phyloP scores from a whole-genome alignment of 176 grass and related monocot species.

The Guadua angustifolia region DNA sequence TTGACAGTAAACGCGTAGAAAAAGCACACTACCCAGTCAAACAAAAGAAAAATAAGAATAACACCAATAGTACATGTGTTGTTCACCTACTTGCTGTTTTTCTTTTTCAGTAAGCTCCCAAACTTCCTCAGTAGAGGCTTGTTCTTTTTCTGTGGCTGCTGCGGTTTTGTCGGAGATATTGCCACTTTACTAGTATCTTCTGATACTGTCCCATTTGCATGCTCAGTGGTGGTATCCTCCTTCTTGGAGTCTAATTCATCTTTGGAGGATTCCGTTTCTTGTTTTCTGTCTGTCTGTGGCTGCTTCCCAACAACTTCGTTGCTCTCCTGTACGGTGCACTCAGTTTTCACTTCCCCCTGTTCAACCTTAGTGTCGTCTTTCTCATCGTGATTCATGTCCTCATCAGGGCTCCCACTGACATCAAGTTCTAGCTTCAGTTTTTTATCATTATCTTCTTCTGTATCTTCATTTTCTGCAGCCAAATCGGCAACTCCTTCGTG shows the following conservation, averaged over 20 bases:
- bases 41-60: slow-evolving; percentile 51
- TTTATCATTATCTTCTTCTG: slow-evolving; percentile 29
- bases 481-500: slow-evolving; percentile 40
- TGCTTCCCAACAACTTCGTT: slow-evolving; percentile 51
- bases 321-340: slow-evolving; percentile 34
- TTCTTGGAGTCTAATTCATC: slow-evolving; percentile 64
- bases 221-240: slow-evolving; percentile 53
- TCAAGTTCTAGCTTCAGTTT: slow-evolving; percentile 40
- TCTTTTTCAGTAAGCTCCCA: slow-evolving; percentile 90
- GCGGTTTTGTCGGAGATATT: slow-evolving; percentile 55
- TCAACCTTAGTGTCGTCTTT: slow-evolving; percentile 45
- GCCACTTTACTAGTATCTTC: slow-evolving; percentile 55
- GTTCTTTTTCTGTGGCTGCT: slow-evolving; percentile 77
- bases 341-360: slow-evolving; percentile 39
- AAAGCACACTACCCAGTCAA: slow-evolving; percentile 62
- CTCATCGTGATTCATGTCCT: slow-evolving; percentile 41
- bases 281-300: slow-evolving; percentile 43
- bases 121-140: slow-evolving; percentile 86
- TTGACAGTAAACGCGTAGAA: slow-evolving; percentile 49
- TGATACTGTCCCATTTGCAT: slow-evolving; percentile 37
- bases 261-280: slow-evolving; percentile 40
- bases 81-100: slow-evolving; percentile 73
- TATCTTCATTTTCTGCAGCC: slow-evolving; percentile 41
- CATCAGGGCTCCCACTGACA: not conserved
- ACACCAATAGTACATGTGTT: slow-evolving; percentile 42